Evolutionary conservation across 805 yeast genomes (phyloP).

Genomic region (Yarrowia sp.): DNA sequence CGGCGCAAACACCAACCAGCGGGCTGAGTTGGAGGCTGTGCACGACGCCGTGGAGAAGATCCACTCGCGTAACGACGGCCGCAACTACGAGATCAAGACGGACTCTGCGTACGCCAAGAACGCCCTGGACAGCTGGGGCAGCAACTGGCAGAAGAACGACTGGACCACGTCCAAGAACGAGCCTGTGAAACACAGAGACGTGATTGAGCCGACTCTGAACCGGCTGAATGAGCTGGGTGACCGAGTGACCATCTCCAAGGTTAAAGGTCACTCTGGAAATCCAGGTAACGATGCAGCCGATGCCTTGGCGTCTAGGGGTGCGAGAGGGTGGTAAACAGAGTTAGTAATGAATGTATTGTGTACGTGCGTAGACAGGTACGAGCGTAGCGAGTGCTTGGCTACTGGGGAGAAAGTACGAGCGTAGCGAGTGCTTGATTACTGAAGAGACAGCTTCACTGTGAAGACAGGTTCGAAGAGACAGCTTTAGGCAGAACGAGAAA

Average conservation of each 20-base stretch:
- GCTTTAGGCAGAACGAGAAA: too few relatives aligned
- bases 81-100: background rate
- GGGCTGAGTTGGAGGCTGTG: constrained; percentile 24
- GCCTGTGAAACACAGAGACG: constrained; percentile 9
- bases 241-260: constrained; percentile 9
- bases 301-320: background rate
- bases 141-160: constrained; percentile 1
- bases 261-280: constrained; percentile 11
- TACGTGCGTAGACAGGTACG: too few relatives aligned
- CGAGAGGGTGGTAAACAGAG: background rate
- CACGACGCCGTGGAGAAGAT: constrained; percentile 4
- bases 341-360: too few relatives aligned
- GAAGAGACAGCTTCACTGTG: too few relatives aligned
- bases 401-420: too few relatives aligned
- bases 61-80: constrained; percentile 5
- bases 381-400: too few relatives aligned
- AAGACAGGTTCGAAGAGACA: too few relatives aligned
- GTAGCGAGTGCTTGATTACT: too few relatives aligned
- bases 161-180: constrained; percentile 17
- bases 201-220: constrained; percentile 8
- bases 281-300: constrained; percentile 15
- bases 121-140: constrained; percentile 5
- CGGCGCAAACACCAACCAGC: constrained; percentile 8
- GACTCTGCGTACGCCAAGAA: constrained; percentile 1
- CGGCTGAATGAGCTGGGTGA: constrained; percentile 2